A percentile compares a stretch with the other conserved stretches of the same genome.
Conservation (phyloP, 352 stramenopile species). For the Globisporangium alternatum region DNA sequence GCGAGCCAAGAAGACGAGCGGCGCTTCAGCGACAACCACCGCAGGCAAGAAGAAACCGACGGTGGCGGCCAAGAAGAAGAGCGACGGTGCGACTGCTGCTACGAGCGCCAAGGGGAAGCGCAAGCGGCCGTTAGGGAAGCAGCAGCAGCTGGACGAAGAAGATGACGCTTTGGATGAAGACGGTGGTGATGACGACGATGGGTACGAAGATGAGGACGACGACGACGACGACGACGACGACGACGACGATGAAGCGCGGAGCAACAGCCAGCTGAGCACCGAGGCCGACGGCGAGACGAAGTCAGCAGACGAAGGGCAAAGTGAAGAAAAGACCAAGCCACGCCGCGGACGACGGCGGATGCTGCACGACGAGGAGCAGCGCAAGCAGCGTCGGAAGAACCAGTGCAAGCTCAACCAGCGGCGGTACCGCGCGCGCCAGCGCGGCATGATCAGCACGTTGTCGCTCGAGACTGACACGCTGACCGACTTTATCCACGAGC, state of each 20-base stretch:
- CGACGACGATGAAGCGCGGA: conserved; percentile 5
- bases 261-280: conserved; percentile 5
- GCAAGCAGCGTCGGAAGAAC: conserved; percentile 56
- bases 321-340: conserved; percentile 12
- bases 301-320: not conserved
- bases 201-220: not conserved
- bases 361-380: conserved; percentile 62
- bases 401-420: conserved; percentile 79
- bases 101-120: conserved; percentile 8
- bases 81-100: not conserved
- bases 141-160: not conserved
- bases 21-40: not conserved
- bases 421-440: conserved; percentile 59
- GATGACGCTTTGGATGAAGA: conserved; percentile 1
- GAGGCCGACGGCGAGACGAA: not conserved
- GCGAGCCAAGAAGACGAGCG: not conserved
- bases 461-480: conserved; percentile 56
- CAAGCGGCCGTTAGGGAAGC: conserved; percentile 1
- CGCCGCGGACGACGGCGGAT: conserved; percentile 46
- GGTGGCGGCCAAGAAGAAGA: not conserved
- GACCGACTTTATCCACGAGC: conserved; percentile 38
- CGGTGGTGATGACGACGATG: not conserved
- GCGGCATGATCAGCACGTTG: conserved; percentile 56
- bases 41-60: conserved; percentile 6
- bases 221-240: not conserved